A percentile compares a stretch with the other conserved stretches of the same genome.
phyloP scores from a whole-genome alignment of 2,329 filamentous ascomycete genomes.

The Aspergillus thermomutatus region DNA sequence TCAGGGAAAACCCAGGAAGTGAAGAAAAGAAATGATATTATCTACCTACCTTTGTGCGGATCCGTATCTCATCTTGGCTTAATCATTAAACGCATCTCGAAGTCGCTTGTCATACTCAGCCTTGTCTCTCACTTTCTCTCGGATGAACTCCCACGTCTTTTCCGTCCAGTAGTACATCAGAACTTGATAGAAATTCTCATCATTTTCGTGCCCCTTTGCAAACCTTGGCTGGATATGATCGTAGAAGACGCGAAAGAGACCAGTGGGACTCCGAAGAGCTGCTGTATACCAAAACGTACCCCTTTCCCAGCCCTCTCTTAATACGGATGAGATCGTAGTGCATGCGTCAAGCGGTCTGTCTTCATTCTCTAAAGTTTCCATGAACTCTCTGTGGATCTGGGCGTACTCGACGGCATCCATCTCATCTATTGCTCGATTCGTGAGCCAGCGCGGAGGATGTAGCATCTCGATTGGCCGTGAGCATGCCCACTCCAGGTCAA shows the following conservation, averaged over 20 bases:
- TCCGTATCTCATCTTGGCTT: no score
- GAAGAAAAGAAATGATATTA: no score
- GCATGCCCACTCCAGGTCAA: slow-evolving; percentile 25
- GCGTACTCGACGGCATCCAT: slow-evolving; percentile 6
- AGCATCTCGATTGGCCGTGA: slow-evolving; percentile 23
- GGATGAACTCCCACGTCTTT: not conserved
- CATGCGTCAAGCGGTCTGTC: not conserved
- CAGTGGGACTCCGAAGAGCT: not conserved
- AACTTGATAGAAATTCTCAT: not conserved
- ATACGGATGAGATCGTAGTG: not conserved
- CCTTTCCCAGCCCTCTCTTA: not conserved
- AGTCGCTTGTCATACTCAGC: not conserved
- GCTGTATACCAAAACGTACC: slow-evolving; percentile 1
- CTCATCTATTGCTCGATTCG: slow-evolving; percentile 15
- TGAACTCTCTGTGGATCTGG: slow-evolving; percentile 1
- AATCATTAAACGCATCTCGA: not conserved
- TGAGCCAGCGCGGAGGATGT: slow-evolving; percentile 26
- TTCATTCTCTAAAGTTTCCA: slow-evolving; percentile 1
- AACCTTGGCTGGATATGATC: not conserved
- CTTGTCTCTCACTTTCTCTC: not conserved
- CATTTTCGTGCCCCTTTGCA: not conserved
- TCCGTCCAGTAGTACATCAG: not conserved
- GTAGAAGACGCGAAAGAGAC: not conserved
- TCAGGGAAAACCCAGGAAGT: no score
- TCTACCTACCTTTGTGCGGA: no score